Evolutionary conservation across 805 yeast genomes (phyloP).

Genomic region (Saccharomycopsis fermentans): DNA sequence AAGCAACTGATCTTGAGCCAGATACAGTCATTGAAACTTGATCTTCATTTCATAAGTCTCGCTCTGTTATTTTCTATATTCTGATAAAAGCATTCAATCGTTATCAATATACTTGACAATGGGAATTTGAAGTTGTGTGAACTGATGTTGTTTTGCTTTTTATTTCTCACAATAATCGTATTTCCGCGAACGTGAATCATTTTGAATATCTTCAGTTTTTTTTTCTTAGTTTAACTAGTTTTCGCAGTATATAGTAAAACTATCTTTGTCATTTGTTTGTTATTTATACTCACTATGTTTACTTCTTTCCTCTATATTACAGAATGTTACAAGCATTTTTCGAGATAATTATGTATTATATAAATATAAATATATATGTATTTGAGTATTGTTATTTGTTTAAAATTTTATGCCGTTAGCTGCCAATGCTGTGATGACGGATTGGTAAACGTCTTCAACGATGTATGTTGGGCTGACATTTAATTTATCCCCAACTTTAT

Average conservation of each 20-base stretch:
- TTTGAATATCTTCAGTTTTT: no score
- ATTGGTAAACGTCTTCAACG: slow-evolving; percentile 41
- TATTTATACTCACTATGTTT: neutral
- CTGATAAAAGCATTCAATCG: neutral
- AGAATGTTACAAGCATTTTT: slow-evolving; percentile 33
- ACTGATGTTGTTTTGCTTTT: slow-evolving; percentile 29
- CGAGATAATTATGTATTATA: neutral
- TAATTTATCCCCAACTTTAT: slow-evolving; percentile 45
- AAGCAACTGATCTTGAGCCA: slow-evolving; percentile 13
- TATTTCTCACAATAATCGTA: no score
- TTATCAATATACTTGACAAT: neutral
- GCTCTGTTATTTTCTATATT: neutral
- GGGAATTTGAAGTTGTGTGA: no score
- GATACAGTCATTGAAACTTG: slow-evolving; percentile 16
- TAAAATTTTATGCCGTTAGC: neutral
- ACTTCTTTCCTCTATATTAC: slow-evolving; percentile 31
- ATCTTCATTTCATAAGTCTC: neutral
- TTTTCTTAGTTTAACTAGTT: no score
- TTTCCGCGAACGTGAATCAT: no score
- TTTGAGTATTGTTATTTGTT: no score
- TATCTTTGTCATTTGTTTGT: neutral
- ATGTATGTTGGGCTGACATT: slow-evolving; percentile 39
- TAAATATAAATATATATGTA: neutral
- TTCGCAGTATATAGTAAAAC: neutral
- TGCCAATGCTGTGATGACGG: slow-evolving; percentile 30